Evolutionary conservation across 2,329 filamentous ascomycete species (phyloP).

Genomic region (Arthrobotrys conoides): DNA sequence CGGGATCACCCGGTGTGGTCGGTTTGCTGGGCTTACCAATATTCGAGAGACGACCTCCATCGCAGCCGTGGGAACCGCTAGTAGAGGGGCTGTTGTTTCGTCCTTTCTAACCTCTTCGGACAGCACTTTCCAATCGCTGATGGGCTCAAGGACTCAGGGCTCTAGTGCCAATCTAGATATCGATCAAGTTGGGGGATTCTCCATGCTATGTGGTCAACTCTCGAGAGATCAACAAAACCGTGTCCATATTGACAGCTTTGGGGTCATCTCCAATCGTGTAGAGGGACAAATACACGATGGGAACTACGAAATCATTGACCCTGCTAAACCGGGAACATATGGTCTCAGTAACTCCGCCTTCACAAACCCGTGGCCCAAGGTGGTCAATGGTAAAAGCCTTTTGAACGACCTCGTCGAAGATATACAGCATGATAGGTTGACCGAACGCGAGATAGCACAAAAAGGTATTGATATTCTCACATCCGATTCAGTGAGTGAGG

Average conservation of each 20-base stretch:
- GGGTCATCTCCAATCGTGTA: slow-evolving; percentile 41
- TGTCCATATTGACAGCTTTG: slow-evolving; percentile 20
- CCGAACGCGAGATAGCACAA: slow-evolving; percentile 70
- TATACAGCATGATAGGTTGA: slow-evolving; percentile 65
- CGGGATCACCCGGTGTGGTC: slow-evolving; percentile 74
- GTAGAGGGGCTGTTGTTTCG: slow-evolving; percentile 75
- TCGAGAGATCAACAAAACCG: slow-evolving; percentile 64
- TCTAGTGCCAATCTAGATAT: slow-evolving; percentile 72
- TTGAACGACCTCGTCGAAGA: slow-evolving; percentile 68
- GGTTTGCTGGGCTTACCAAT: slow-evolving; percentile 77
- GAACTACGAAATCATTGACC: slow-evolving; percentile 69
- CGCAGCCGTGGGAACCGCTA: slow-evolving; percentile 71
- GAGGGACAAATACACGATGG: neutral
- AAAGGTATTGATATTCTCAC: slow-evolving; percentile 73
- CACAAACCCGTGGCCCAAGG: slow-evolving; percentile 75
- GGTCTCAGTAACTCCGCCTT: slow-evolving; percentile 76
- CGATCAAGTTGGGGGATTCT: slow-evolving; percentile 76
- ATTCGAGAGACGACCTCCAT: slow-evolving; percentile 73
- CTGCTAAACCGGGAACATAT: slow-evolving; percentile 73
- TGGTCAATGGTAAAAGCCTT: slow-evolving; percentile 71
- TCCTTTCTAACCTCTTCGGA: slow-evolving; percentile 64
- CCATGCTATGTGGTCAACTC: slow-evolving; percentile 75
- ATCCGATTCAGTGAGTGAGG: slow-evolving; percentile 71
- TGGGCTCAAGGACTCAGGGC: slow-evolving; percentile 68
- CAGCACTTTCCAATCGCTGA: slow-evolving; percentile 51